Conservation (phyloP, 441 rosid genomes). For the Eutrema salsugineum region DNA sequence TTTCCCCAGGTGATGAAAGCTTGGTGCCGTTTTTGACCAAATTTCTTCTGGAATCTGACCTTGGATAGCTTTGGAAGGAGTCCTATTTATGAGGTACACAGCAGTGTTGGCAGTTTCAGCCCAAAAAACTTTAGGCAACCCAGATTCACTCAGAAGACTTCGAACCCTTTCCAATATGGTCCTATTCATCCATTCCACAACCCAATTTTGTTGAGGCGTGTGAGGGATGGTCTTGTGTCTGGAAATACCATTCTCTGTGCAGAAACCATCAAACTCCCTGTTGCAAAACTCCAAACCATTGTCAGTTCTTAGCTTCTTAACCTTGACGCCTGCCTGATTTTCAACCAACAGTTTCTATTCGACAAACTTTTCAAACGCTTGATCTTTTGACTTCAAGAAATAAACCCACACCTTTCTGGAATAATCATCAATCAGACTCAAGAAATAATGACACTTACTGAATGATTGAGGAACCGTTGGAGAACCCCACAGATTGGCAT, state of each 20-base stretch:
- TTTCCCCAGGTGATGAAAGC: background rate
- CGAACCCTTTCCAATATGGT: background rate
- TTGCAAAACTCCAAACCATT: background rate
- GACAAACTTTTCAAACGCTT: background rate
- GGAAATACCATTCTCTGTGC: background rate
- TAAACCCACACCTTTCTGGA: background rate
- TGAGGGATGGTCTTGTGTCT: background rate
- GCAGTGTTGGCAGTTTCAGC: background rate
- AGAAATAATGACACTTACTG: background rate
- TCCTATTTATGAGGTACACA: background rate
- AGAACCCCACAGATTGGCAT: background rate
- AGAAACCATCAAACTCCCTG: background rate
- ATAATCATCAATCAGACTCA: background rate
- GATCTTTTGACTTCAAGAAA: background rate
- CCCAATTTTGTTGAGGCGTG: background rate
- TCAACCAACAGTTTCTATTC: background rate
- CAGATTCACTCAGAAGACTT: background rate
- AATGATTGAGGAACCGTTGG: accelerated
- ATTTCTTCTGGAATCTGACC: background rate
- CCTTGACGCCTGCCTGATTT: background rate
- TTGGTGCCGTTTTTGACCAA: background rate
- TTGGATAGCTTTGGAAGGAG: background rate
- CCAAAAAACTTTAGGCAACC: background rate
- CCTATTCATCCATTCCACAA: background rate
- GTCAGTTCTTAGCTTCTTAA: background rate